A percentile compares a stretch with the other conserved stretches of the same genome.
Conservation (phyloP, 2,329 filamentous ascomycete species). For the Penicillium sp. region DNA sequence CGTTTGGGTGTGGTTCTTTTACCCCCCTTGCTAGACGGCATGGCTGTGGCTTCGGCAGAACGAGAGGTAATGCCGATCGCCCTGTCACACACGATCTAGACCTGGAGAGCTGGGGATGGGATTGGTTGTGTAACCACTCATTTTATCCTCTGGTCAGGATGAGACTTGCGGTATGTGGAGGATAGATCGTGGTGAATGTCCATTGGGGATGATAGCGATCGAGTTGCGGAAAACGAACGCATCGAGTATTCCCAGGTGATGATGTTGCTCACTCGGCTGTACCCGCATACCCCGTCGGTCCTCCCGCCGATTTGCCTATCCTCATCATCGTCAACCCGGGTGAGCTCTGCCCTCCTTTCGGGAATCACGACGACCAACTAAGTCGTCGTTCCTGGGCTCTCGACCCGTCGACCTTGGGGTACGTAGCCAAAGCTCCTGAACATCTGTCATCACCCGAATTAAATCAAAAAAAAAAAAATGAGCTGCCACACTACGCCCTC, state of each 20-base stretch:
- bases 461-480: too few relatives aligned
- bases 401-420: too few relatives aligned
- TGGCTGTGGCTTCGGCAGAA: slow-evolving; percentile 3
- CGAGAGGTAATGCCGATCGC: slow-evolving; percentile 4
- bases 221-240: too few relatives aligned
- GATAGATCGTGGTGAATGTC: background rate
- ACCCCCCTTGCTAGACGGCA: slow-evolving; percentile 9
- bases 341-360: slow-evolving; percentile 7
- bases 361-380: background rate
- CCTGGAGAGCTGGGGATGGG: background rate
- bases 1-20: too few relatives aligned
- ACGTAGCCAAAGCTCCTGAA: too few relatives aligned
- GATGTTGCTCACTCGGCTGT: too few relatives aligned
- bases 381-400: background rate
- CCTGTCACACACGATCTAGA: slow-evolving; percentile 6
- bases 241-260: background rate
- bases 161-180: background rate
- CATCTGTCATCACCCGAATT: too few relatives aligned
- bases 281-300: background rate
- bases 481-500: background rate
- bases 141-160: background rate
- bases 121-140: background rate
- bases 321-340: slow-evolving; percentile 17
- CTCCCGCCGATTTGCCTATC: background rate
- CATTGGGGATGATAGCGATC: background rate